Evolutionary conservation across 257 asterid genomes (phyloP).

Genomic region (Jaltomata sinuosa): DNA sequence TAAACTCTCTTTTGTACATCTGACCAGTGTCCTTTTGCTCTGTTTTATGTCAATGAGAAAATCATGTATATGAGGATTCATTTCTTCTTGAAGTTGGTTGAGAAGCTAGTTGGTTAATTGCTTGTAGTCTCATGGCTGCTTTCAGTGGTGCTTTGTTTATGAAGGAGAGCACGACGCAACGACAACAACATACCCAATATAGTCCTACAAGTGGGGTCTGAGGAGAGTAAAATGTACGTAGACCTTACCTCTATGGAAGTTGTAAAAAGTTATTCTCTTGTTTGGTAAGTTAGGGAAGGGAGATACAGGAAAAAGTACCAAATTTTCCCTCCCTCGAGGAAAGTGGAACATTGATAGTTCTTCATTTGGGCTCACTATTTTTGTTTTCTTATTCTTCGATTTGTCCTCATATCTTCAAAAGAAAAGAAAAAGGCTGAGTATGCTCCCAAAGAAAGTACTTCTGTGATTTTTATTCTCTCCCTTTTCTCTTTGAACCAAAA

Average conservation of each 20-base stretch:
- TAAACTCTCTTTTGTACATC: background rate
- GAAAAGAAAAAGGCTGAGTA: background rate
- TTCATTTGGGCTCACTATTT: background rate
- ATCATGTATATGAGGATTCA: background rate
- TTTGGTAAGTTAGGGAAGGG: background rate
- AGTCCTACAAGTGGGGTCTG: too few species aligned
- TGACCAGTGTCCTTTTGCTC: background rate
- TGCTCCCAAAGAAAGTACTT: background rate
- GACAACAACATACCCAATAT: too few species aligned
- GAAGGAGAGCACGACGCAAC: background rate
- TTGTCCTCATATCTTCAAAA: background rate
- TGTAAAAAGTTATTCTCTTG: background rate
- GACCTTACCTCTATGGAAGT: too few species aligned
- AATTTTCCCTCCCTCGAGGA: too few species aligned
- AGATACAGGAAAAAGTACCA: too few species aligned
- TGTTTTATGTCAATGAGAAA: background rate
- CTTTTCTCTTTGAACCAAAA: background rate
- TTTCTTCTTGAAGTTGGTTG: background rate
- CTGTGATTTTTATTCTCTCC: background rate
- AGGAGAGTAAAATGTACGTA: too few species aligned
- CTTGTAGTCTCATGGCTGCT: background rate
- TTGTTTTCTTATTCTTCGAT: background rate
- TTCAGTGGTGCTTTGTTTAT: background rate
- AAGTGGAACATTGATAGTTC: too few species aligned
- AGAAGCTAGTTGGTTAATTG: background rate